Percentiles rank a stretch among this genome's conserved stretches.
These are phyloP conservation scores for Candida pseudoglaebosa DNA, from an alignment of 805 yeast species.

Conservation along the genomic window DNA sequence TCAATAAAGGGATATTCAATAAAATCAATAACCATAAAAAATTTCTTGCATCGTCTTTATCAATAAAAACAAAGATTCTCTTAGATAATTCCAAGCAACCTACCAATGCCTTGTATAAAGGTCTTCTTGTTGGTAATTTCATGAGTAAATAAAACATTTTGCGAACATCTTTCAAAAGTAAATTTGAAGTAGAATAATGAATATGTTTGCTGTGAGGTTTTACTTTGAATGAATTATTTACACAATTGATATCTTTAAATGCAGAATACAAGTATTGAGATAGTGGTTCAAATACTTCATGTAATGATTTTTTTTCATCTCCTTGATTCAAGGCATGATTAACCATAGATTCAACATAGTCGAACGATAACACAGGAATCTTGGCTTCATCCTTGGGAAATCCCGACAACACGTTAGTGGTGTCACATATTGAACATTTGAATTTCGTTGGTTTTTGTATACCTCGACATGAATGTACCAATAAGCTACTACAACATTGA, in stretches of 20 bases:
- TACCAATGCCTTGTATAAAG: slow-evolving; percentile 51
- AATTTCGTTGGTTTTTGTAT: slow-evolving; percentile 28
- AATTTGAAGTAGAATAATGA: slow-evolving; percentile 44
- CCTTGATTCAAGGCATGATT: slow-evolving; percentile 26
- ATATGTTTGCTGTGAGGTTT: slow-evolving; percentile 21
- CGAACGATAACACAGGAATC: slow-evolving; percentile 26
- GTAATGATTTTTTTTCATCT: slow-evolving; percentile 13
- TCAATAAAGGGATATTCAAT: slow-evolving; percentile 63
- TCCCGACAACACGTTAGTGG: slow-evolving; percentile 34
- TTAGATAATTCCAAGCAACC: slow-evolving; percentile 52
- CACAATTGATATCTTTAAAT: slow-evolving; percentile 43
- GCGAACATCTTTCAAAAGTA: slow-evolving; percentile 47
- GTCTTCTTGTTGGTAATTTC: slow-evolving; percentile 56
- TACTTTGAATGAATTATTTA: slow-evolving; percentile 55
- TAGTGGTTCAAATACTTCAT: slow-evolving; percentile 45
- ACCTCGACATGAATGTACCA: slow-evolving; percentile 21
- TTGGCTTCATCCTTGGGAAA: slow-evolving; percentile 3
- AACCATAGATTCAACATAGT: slow-evolving; percentile 27
- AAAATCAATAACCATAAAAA: slow-evolving; percentile 61
- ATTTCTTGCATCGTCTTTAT: slow-evolving; percentile 37
- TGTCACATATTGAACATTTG: slow-evolving; percentile 60
- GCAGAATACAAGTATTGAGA: slow-evolving; percentile 42
- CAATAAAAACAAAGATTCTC: slow-evolving; percentile 38
- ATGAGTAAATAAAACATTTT: slow-evolving; percentile 44
- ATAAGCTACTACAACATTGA: slow-evolving; percentile 35